Evolutionary conservation across 169 alveolate genomes (phyloP).

Genomic region (Eimeria zaria): DNA sequence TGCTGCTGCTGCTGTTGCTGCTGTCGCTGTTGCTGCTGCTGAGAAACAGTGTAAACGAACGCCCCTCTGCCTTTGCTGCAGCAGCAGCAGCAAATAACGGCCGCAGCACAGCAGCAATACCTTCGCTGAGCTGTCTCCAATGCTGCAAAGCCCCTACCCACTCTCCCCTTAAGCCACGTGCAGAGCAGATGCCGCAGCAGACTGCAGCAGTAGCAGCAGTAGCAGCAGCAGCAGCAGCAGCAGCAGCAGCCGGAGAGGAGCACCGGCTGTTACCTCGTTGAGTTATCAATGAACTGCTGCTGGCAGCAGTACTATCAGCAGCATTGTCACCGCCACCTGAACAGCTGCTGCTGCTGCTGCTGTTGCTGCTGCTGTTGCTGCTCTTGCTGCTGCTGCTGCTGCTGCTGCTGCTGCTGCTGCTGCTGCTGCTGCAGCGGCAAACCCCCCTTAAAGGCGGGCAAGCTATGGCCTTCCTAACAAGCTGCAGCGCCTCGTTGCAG

Average conservation of each 20-base stretch:
- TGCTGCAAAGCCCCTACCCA: neutral
- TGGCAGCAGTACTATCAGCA: neutral
- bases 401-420: too few relatives aligned
- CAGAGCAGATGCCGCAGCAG: slow-evolving; percentile 22
- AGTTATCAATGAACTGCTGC: too few relatives aligned
- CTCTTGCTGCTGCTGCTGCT: too few relatives aligned
- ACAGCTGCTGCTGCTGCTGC: too few relatives aligned
- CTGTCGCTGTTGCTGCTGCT: slow-evolving; percentile 9
- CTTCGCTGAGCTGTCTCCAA: neutral
- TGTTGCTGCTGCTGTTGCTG: too few relatives aligned
- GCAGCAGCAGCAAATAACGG: neutral
- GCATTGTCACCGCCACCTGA: too few relatives aligned
- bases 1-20: too few relatives aligned
- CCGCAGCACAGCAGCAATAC: neutral
- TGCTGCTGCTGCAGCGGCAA: too few relatives aligned
- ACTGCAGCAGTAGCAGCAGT: slow-evolving; percentile 27
- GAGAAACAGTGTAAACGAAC: neutral
- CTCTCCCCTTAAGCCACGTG: neutral
- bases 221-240: slow-evolving; percentile 32
- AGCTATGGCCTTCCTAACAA: too few relatives aligned
- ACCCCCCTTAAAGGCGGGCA: too few relatives aligned
- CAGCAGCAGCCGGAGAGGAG: slow-evolving; percentile 11
- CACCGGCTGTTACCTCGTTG: too few relatives aligned
- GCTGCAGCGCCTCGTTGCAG: too few relatives aligned
- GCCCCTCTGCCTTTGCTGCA: neutral